Conservation (phyloP, 768 basidiomycete species). For the Termitomyces sp. region DNA sequence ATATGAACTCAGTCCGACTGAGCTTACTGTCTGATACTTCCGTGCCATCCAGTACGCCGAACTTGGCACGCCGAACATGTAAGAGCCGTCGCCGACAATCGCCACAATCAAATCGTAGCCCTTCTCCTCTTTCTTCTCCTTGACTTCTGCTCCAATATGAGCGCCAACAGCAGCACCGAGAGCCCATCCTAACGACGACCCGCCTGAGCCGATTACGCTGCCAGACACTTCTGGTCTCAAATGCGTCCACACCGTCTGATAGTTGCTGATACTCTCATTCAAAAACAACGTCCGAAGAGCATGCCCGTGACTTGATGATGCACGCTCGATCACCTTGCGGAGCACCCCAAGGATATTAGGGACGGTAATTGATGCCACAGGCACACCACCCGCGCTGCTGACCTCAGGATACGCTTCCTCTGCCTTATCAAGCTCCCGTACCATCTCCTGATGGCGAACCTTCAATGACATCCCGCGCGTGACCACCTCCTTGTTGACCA, state of each 20-base stretch:
- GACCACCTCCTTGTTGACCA: constrained; percentile 13
- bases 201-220: constrained; percentile 52
- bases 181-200: constrained; percentile 65
- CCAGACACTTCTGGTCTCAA: constrained; percentile 49
- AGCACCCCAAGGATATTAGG: constrained; percentile 49
- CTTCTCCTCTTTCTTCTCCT: constrained; percentile 16
- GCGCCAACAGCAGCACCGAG: constrained; percentile 64
- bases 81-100: constrained; percentile 70
- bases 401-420: constrained; percentile 24
- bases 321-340: constrained; percentile 31
- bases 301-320: constrained; percentile 34
- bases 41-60: constrained; percentile 73
- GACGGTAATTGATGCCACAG: constrained; percentile 28
- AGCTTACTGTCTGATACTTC: constrained; percentile 57
- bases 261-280: constrained; percentile 65
- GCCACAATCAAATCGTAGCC: constrained; percentile 50
- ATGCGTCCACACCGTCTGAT: constrained; percentile 52
- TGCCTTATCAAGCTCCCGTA: constrained; percentile 20
- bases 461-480: constrained; percentile 12
- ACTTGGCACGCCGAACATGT: constrained; percentile 61
- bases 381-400: background rate
- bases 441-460: constrained; percentile 21
- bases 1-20: background rate
- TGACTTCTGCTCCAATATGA: constrained; percentile 36
- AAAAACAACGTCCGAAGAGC: constrained; percentile 41